phyloP scores from a whole-genome alignment of 1,284 basidiomycete genomes.

The Boletus smithii region DNA sequence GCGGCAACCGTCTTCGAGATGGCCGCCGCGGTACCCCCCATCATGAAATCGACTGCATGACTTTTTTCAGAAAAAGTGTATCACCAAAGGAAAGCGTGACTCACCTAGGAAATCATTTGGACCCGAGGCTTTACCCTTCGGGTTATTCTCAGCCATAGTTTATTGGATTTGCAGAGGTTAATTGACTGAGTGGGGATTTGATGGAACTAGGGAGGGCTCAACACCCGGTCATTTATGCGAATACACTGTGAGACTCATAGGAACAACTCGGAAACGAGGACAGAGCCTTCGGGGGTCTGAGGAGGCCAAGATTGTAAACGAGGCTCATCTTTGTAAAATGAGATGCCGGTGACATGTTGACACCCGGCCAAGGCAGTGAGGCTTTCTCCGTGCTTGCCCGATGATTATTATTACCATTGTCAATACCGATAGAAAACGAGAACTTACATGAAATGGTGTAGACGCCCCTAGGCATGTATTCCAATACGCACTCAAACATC shows the following conservation, averaged over 20 bases:
- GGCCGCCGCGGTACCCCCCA: conserved; percentile 49
- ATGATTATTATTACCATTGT: too few relatives aligned
- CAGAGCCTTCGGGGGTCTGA: background rate
- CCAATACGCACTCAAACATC: too few relatives aligned
- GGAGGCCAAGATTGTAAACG: background rate
- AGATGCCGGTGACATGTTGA: background rate
- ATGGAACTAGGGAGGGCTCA: background rate
- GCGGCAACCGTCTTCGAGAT: conserved; percentile 71
- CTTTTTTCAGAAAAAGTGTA: background rate
- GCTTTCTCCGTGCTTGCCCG: conserved; percentile 18
- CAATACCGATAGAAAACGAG: too few relatives aligned
- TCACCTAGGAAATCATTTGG: conserved; percentile 24
- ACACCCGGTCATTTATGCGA: conserved; percentile 12
- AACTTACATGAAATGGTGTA: too few relatives aligned
- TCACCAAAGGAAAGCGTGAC: background rate
- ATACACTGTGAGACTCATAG: background rate
- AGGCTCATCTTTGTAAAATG: background rate
- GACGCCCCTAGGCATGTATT: too few relatives aligned
- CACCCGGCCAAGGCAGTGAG: background rate
- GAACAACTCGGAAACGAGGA: conserved; percentile 18
- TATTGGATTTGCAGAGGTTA: background rate
- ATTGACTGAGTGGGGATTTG: conserved; percentile 27
- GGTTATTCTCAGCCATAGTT: conserved; percentile 14
- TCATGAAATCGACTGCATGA: conserved; percentile 44
- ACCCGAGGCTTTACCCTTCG: conserved; percentile 5